Evolutionary conservation across 1,284 basidiomycete species (phyloP).

Genomic region (Leccinum olivaceoglutinosum): DNA sequence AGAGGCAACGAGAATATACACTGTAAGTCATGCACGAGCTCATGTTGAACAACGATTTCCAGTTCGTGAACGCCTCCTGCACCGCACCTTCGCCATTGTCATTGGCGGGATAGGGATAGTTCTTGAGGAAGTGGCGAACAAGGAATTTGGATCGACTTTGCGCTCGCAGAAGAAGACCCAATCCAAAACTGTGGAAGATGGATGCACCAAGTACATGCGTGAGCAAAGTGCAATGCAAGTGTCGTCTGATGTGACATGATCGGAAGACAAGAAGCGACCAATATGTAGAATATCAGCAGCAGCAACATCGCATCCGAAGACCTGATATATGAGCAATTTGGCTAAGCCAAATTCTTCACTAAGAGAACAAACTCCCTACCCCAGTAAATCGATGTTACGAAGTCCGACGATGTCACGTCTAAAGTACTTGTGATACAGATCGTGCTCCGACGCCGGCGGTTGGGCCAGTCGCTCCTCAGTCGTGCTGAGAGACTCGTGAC

Average conservation of each 20-base stretch:
- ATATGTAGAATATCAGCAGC: conserved; percentile 52
- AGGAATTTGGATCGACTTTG: conserved; percentile 88
- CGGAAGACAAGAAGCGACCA: conserved; percentile 42
- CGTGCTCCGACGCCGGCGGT: conserved; percentile 66
- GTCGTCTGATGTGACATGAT: conserved; percentile 37
- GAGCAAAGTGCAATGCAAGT: conserved; percentile 68
- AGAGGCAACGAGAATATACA: conserved; percentile 32
- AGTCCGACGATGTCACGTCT: conserved; percentile 82
- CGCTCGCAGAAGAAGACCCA: conserved; percentile 78
- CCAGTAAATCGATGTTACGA: conserved; percentile 78
- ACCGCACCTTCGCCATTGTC: conserved; percentile 68
- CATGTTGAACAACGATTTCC: conserved; percentile 92
- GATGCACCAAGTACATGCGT: conserved; percentile 82
- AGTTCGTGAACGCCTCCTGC: conserved; percentile 89
- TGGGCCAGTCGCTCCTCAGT: conserved; percentile 16
- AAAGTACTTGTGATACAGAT: conserved; percentile 89
- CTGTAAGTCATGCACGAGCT: conserved; percentile 94
- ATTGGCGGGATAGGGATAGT: conserved; percentile 74
- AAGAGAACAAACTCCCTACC: conserved; percentile 42
- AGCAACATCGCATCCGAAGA: conserved; percentile 66
- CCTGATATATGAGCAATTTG: conserved; percentile 32
- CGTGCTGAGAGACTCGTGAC: conserved; percentile 6
- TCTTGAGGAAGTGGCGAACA: conserved; percentile 90
- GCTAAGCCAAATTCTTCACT: conserved; percentile 20
- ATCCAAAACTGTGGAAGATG: conserved; percentile 79